Base-by-base conservation (phyloP, 768 basidiomycete genomes). In the Holtermanniella nyarrowii region DNA sequence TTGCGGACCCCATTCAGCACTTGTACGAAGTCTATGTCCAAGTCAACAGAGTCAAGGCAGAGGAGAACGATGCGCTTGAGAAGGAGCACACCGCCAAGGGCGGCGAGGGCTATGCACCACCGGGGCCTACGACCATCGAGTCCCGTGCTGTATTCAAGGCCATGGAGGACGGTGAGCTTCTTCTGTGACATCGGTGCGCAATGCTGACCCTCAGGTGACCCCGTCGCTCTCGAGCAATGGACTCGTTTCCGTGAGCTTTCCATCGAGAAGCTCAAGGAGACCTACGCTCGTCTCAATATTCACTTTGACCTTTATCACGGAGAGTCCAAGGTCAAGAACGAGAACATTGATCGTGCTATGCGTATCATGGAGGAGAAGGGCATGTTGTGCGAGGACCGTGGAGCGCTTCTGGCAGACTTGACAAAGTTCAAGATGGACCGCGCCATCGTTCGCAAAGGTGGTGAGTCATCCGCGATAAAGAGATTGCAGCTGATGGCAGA, bases 21-120 rank as follows among this genome's bases (percentile, higher is more conserved):
- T 77, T 97, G 3, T 89, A 86, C 68, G 81, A 93, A 26, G 69
- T 99, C 44, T 99, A 99, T 70, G 89, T 97, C 72, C 82, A 88
- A 72, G 83, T 97, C 59, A 91, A 85, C 78, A 80, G 80, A 53
- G 93, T 90, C 45, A 68, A 63, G 18, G 58, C 57, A 10, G 63
- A 62, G 2, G 69, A 74, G 48, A 68, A 63, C 48, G 60, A 50
- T 13, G 46, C 45, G 40, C 54, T 63, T 7, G 22, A 39, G 31
- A 40, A 14, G 27, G 46, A 31, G 18, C 26, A 25, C 26, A 4
- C 26, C 11, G 11, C 18, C 5, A 10, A n/a, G 7, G 11, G 46
- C 46, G 12, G 25, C 11, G 5, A 14, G 4, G 25, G 46, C 4
- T 20, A 37, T 16, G 31, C 31, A 7, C 16, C 31, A 16, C 31